Evolutionary conservation across 805 yeast genomes (phyloP), one percentile per base, ranked within the genome.

Genomic region (Jamesozyma spencerorum): DNA sequence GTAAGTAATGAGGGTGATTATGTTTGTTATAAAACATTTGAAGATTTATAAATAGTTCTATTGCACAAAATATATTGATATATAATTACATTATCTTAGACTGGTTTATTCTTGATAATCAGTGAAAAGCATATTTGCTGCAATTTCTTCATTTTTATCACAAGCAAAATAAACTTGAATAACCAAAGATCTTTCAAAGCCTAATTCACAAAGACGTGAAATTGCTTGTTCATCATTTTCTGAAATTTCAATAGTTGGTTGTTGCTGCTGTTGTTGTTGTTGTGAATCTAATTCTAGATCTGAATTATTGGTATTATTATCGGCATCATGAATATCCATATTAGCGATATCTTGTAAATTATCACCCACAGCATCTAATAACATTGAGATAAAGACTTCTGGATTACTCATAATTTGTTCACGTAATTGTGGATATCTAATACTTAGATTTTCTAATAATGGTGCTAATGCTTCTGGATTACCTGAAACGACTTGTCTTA

Each of bases 91-190:
- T 2, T 31, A 10, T 5, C 24, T 19, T 18, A 8, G 22, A 3
- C 26, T 7, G 10, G 10, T 7, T 22, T 22, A 34, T 39, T 64
- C 66, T 37, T 66, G 66, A 39, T 73, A 75, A 45, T 74, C 81
- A 55, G 72, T 74, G 56, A 92, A 84, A 52, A 92, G 70, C 57
- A 86, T 76, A 66, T 92, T 92, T 18, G 97, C 98, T 33, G 98
- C 87, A 54, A 85, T 75, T 68, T 90, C 96, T 68, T 92, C 98
- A 64, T 92, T 86, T 67, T 87, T 90, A 57, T 92, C 98, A 64
- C 98, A 92, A 32, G 97, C 97, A 72, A 92, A 80, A 67, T 85
- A 92, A 24, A 94, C 95, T 68, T 88, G 95, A 45, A 87, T 77
- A 34, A 85, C 98, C 42, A 82, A 68, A 50, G 80, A 73, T 50